phyloP scores from a whole-genome alignment of 352 stramenopile species.

The Globisporangium rhizosaccharum region DNA sequence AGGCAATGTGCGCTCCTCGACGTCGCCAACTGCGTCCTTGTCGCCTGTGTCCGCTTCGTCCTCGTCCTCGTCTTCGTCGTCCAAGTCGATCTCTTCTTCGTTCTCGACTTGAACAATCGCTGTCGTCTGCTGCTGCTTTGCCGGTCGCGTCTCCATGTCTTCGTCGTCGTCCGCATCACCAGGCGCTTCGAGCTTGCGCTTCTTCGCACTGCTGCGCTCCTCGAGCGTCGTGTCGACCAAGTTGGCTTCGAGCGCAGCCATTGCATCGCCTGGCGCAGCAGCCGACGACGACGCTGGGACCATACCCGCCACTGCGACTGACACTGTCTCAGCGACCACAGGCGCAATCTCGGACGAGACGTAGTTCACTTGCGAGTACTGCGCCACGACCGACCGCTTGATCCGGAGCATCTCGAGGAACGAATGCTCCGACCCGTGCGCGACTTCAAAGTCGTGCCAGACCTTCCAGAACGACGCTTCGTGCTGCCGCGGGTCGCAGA shows the following conservation, averaged over 20 bases:
- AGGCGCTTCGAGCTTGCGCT: constrained; percentile 48
- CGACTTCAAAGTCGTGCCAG: constrained; percentile 96
- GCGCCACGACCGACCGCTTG: constrained; percentile 95
- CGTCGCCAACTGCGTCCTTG: constrained; percentile 11
- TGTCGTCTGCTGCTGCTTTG: constrained; percentile 81
- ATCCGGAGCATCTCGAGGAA: constrained; percentile 99
- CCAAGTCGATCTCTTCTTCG: constrained; percentile 93
- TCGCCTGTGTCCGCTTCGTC: constrained; percentile 10
- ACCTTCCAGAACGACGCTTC: constrained; percentile 94
- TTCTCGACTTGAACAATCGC: constrained; percentile 71
- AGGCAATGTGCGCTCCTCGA: constrained; percentile 56
- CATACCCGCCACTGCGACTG: constrained; percentile 32
- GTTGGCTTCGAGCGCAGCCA: constrained; percentile 82
- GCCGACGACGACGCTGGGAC: constrained; percentile 40
- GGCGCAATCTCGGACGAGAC: constrained; percentile 89
- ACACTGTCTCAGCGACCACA: constrained; percentile 8
- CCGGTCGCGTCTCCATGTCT: constrained; percentile 63
- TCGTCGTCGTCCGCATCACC: constrained; percentile 47
- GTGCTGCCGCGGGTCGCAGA: constrained; percentile 94
- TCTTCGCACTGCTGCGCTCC: constrained; percentile 23
- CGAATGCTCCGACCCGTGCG: constrained; percentile 96
- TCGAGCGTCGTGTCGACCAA: constrained; percentile 52
- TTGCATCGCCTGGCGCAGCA: constrained; percentile 70
- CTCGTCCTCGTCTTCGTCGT: constrained; percentile 76
- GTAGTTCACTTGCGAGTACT: constrained; percentile 97